Evolutionary conservation across 805 yeast species (phyloP), one percentile per base, ranked within the genome.

Genomic region (Candida nemodendra): DNA sequence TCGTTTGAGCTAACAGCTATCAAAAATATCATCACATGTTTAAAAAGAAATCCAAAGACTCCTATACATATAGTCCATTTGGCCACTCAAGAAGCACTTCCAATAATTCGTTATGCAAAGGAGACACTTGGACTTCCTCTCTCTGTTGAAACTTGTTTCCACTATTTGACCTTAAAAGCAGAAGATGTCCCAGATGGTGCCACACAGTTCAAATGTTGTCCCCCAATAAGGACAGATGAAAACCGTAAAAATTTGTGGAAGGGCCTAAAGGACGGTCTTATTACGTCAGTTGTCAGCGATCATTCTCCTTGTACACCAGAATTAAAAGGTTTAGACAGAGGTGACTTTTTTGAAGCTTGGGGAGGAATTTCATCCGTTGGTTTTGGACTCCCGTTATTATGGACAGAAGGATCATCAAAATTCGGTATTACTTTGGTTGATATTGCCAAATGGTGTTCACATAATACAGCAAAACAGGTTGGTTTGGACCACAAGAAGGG

Each of bases 261-360:
- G 39, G 97, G 91, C 0, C 67, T 91, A 23, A 59, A 75, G 37
- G 71, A 71, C 16, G 79, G 78, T 25, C 65, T 80, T 22, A 81
- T 90, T 43, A 76, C 85, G 12, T 80, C 96, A 3, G 95, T 90
- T 4, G 97, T 91, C 5, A 84, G 95, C 9, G 98, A 90, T 61
- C 98, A 90, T 63, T 86, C 96, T 4, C 98, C 97, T 2, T 90
- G 98, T 64, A 87, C 96, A 0, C 95, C 97, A 0, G 87, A 87
- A 43, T 69, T 90, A 54, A 90, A 90, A 62, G 84, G 86, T 16
- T 68, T 88, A 36, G 82, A 78, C 9, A 71, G 77, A 42, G 96
- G 96, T 27, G 95, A 90, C 57, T 90, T 90, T 59, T 78, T 90
- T 51, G 75, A 81, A 24, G 95, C 97, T 2, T 90, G 98, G 98